Percentiles rank a stretch among this genome's conserved stretches.
Conservation (phyloP, 768 basidiomycete genomes). For the Psilocybe cyanescens region DNA sequence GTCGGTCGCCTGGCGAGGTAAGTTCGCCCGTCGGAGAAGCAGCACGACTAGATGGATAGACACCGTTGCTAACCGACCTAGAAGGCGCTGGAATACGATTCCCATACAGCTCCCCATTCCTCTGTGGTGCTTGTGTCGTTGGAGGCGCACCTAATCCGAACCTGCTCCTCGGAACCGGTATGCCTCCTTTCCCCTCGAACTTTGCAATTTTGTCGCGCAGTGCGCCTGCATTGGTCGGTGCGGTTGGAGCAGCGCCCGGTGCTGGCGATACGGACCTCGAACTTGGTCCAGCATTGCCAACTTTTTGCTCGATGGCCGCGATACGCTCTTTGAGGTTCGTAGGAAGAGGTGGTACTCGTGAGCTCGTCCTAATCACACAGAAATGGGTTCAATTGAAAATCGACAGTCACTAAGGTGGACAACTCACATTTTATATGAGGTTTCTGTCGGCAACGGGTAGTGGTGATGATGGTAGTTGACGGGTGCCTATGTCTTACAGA, state of each 20-base stretch:
- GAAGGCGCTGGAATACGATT: slow-evolving; percentile 62
- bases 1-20: slow-evolving; percentile 20
- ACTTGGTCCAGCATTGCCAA: slow-evolving; percentile 19
- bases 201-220: slow-evolving; percentile 75
- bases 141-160: slow-evolving; percentile 73
- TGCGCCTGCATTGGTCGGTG: slow-evolving; percentile 27
- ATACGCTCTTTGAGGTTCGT: slow-evolving; percentile 82
- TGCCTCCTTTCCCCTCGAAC: slow-evolving; percentile 79
- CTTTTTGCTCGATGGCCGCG: slow-evolving; percentile 74
- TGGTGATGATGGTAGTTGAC: slow-evolving; percentile 12
- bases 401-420: background rate
- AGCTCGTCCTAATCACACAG: slow-evolving; percentile 26
- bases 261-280: slow-evolving; percentile 34
- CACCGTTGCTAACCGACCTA: slow-evolving; percentile 32
- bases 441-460: background rate
- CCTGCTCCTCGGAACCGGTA: slow-evolving; percentile 75
- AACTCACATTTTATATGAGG: slow-evolving; percentile 20
- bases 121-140: slow-evolving; percentile 49
- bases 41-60: slow-evolving; percentile 29
- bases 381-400: slow-evolving; percentile 2
- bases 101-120: slow-evolving; percentile 72
- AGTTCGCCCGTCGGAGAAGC: slow-evolving; percentile 23
- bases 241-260: slow-evolving; percentile 26
- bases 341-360: slow-evolving; percentile 35
- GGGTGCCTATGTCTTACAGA: slow-evolving; percentile 17